Base-by-base conservation (phyloP, 2,329 filamentous ascomycete species). In the Keithomyces neogunnii region DNA sequence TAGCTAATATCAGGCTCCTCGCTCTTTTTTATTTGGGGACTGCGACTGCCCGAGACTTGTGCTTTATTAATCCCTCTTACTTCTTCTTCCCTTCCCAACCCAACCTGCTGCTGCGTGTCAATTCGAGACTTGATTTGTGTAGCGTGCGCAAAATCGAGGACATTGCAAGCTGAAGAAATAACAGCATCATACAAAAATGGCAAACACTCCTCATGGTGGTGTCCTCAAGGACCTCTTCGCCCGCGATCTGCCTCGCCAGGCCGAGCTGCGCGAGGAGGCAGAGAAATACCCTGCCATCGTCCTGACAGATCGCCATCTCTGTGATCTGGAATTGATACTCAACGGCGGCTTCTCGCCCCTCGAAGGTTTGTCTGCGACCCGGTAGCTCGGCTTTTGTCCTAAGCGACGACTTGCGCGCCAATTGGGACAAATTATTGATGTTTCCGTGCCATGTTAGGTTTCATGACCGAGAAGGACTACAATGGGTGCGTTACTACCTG, bases 391-490 rank as follows among this genome's bases (percentile, higher is more conserved):
- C 4, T 26, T 39, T 30, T 40, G 11, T 47, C 47, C 52, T 33
- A 43, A 30, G 43, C 45, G 48, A 26, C 28, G 32, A 8, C n/a
- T 47, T 47, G 30, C 31, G 30, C 45, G 19, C 38, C 10, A 40
- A 29, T n/a, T 3, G 28, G 11, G 30, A 13, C 39, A 11, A 13
- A 29, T 8, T 40, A 47, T 47, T 51, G 26, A 46, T 38, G 13
- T 29, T 49, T 56, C 50, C 38, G 39, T 28, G 43, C 11, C 48
- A 55, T 44, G 60, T 50, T 63, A 95, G 89, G 91, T 65, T 99
- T 99, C 78, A 86, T 99, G 87, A 96, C 82, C 71, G 84, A 99
- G 78, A 86, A 89, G 73, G 93, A 99, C 73, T 99, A 96, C 78
- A 87, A 95, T 72, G 85, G 88, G 89, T 92, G 81, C 60, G 79